A percentile compares a stretch with the other conserved stretches of the same genome.
Evolutionary conservation across 1,139 yeast species (phyloP).

Genomic region (Yamadazyma oceani): DNA sequence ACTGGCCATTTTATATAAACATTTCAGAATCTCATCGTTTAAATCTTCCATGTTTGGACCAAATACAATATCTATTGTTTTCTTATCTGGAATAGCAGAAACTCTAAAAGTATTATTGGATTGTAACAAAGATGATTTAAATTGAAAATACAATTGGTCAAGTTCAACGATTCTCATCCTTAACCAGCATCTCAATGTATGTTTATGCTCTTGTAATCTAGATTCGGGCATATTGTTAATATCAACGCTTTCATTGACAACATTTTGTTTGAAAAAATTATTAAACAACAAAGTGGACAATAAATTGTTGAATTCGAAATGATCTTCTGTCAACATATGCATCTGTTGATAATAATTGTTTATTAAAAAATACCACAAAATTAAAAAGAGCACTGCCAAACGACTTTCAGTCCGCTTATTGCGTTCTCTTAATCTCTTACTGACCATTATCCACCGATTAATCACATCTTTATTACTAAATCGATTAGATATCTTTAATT

Average conservation of each 20-base stretch:
- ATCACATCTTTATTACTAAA: conserved; percentile 17
- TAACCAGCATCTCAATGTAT: conserved; percentile 29
- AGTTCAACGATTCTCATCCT: conserved; percentile 30
- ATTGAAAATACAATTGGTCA: conserved; percentile 32
- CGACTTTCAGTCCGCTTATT: conserved; percentile 21
- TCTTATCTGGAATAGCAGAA: conserved; percentile 28
- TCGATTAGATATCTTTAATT: conserved; percentile 7
- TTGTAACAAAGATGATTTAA: conserved; percentile 30
- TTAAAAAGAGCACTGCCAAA: conserved; percentile 27
- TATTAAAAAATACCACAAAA: conserved; percentile 31
- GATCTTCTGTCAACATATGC: conserved; percentile 26
- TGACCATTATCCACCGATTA: conserved; percentile 25
- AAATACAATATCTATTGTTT: conserved; percentile 17
- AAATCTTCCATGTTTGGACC: conserved; percentile 15
- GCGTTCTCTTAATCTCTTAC: conserved; percentile 23
- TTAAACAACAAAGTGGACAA: conserved; percentile 29
- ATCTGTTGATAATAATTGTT: conserved; percentile 25
- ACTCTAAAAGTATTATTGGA: conserved; percentile 26
- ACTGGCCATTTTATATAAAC: conserved; percentile 22
- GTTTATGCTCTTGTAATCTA: conserved; percentile 17
- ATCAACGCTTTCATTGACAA: conserved; percentile 10
- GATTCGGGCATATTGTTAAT: conserved; percentile 1
- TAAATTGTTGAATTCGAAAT: conserved; percentile 33
- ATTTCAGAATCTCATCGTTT: conserved; percentile 16
- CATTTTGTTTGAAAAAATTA: conserved; percentile 24